Base-by-base conservation (phyloP, 768 basidiomycete species). In the Rhizopogon vesiculosus region DNA sequence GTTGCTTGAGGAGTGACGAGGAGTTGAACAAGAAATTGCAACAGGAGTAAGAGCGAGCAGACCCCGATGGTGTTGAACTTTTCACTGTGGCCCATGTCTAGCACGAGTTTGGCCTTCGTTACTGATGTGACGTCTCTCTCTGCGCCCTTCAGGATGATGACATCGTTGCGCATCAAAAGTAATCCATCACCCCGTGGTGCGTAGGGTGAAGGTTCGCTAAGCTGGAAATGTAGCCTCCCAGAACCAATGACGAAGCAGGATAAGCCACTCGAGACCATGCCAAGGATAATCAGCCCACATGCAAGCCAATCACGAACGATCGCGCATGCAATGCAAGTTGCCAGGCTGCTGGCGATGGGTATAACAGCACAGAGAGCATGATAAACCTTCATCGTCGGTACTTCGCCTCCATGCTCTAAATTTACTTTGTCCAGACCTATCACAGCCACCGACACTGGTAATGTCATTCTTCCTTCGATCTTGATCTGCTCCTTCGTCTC, bases 231-330 rank as follows among this genome's bases (percentile, higher is more conserved):
- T 1, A 71, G 58, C 19, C 46, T 58, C 38, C 63, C 71, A 0
- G 61, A 64, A 18, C 70, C 70, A 16, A 72, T 69, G 12, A 67
- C 62, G 2, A 64, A 48, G 44, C 66, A 67, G 5, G 73, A 59
- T 10, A 69, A 29, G 2, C 73, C 73, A 45, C 56, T 73, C 42
- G 66, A 64, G 25, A 74, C 5, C 43, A 73, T 68, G 4, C 72
- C 72, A 13, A 70, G 61, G 0, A 69, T 45, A 46, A 74, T 70
- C 65, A 72, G 64, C 0, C 62, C 45, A 48, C 66, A 69, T 31
- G 53, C 53, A 46, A 41, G 64, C 72, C 72, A 73, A 45, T 73
- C 72, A 12, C 15, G 38, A 29, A 57, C 51, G 15, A 66, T 0
- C 2, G 64, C 73, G 43, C 68, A 72, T 31, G 62, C 49, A 50